Evolutionary conservation across 2,329 filamentous ascomycete species (phyloP), one percentile per base, ranked within the genome.

Genomic region (Emergomyces pasteurianus): DNA sequence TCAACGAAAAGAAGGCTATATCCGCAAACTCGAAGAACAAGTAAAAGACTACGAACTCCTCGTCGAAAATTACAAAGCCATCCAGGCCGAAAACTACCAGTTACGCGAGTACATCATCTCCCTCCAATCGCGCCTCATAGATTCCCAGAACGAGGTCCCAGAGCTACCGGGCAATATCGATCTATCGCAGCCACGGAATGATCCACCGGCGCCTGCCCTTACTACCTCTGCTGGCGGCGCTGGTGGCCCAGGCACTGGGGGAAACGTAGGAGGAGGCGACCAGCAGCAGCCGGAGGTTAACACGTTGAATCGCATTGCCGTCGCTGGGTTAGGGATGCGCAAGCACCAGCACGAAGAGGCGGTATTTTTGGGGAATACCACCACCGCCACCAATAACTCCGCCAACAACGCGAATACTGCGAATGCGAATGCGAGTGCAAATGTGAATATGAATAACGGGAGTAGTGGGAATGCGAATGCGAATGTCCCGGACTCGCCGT

Each of bases 1-100:
- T 49, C 92, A 97, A 77, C 88, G 94, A 64, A 99, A 99, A 73
- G 94, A 99, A 76, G 89, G 90, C 53, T 96, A 99, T 74, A 99
- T 99, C 74, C 95, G 95, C 79, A 95, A 95, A 73, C 83, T 99
- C 7, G 94, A 99, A 75, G 88, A 94, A 71, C 90, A 97, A 72
- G 90, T 96, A 58, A 86, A 90, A 69, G 89, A 94, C 36, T 89
- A 85, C 66, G 82, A 84, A 67, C 81, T 85, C 21, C 83, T 96
- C 74, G 88, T 91, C 66, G 83, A 88, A 64, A 84, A 83, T 60
- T 90, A 84, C 75, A 94, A 95, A 73, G 78, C 81, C n/a, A 78
- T 95, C 31, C 90, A 96, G 71, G 80, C 84, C 34, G 92, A 99
- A 73, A 96, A 96, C 75, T 94, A 92, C 72, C 85, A 89, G 64